Conservation (phyloP, 495 filamentous ascomycete species). For the Talaromyces liani region DNA sequence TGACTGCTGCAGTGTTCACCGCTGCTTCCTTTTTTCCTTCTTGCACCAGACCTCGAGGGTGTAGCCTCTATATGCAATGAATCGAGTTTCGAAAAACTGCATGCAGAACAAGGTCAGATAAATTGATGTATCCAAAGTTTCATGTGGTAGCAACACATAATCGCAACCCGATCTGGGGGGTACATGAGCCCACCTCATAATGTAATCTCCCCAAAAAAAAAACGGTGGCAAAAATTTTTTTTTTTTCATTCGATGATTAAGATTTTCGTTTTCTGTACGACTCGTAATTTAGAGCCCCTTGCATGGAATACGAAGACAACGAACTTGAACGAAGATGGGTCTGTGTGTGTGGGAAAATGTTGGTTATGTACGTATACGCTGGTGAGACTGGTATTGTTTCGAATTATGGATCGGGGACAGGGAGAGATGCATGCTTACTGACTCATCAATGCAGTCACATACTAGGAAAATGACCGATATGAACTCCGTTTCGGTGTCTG, state of each 20-base stretch:
- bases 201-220: not conserved
- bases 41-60: not conserved
- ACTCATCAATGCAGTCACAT: not conserved
- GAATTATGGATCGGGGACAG: not conserved
- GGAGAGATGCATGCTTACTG: not conserved
- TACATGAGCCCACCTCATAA: not conserved
- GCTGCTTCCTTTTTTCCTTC: not conserved
- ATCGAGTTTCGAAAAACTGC: not conserved
- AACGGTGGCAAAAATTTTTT: no score
- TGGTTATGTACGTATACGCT: not conserved
- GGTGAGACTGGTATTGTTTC: not conserved
- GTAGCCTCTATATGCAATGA: not conserved
- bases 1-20: not conserved
- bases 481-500: not conserved
- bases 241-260: not conserved
- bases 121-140: not conserved
- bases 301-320: not conserved
- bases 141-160: not conserved
- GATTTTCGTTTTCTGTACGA: not conserved
- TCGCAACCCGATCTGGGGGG: not conserved
- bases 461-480: not conserved
- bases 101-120: not conserved
- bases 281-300: not conserved
- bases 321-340: no score
- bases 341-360: no score